A percentile compares a stretch with the other conserved stretches of the same genome.
Evolutionary conservation across 352 stramenopile genomes (phyloP).

Genomic region (Phytophthora citrophthora): DNA sequence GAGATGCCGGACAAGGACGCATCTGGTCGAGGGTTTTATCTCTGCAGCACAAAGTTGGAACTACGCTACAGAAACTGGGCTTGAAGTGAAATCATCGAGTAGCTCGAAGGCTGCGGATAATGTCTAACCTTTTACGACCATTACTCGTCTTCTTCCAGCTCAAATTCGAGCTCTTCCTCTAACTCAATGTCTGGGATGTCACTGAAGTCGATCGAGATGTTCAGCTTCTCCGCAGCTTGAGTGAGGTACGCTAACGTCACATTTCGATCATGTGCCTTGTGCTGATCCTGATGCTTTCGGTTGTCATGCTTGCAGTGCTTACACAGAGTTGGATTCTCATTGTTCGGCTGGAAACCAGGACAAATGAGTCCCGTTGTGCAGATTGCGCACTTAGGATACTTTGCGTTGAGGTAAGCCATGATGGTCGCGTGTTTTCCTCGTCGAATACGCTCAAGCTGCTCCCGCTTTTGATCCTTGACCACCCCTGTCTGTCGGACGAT

Average conservation of each 20-base stretch:
- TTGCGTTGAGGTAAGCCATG: conserved; percentile 53
- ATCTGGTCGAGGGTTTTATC: conserved; percentile 6
- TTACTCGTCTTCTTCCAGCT: conserved; percentile 43
- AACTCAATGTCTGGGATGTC: conserved; percentile 59
- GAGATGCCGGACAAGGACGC: conserved; percentile 6
- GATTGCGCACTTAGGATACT: conserved; percentile 70
- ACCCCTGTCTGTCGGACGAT: conserved; percentile 58
- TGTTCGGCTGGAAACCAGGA: conserved; percentile 75
- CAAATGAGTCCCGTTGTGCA: conserved; percentile 73
- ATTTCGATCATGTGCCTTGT: conserved; percentile 39
- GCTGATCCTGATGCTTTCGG: conserved; percentile 65
- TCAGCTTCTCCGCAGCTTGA: conserved; percentile 58
- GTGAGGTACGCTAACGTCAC: conserved; percentile 59
- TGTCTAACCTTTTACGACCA: background rate
- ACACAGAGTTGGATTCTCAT: conserved; percentile 73
- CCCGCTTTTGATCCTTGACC: conserved; percentile 44
- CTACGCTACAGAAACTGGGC: conserved; percentile 18
- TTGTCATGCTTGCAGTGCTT: conserved; percentile 80
- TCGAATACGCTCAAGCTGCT: conserved; percentile 56
- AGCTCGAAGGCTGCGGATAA: background rate
- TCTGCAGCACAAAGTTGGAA: conserved; percentile 2
- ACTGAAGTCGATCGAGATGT: conserved; percentile 59
- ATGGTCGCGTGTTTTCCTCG: conserved; percentile 51
- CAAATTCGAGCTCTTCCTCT: conserved; percentile 61
- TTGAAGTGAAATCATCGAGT: conserved; percentile 3